Conservation (phyloP, 1,139 yeast species). For the Wickerhamiella pararugosa region DNA sequence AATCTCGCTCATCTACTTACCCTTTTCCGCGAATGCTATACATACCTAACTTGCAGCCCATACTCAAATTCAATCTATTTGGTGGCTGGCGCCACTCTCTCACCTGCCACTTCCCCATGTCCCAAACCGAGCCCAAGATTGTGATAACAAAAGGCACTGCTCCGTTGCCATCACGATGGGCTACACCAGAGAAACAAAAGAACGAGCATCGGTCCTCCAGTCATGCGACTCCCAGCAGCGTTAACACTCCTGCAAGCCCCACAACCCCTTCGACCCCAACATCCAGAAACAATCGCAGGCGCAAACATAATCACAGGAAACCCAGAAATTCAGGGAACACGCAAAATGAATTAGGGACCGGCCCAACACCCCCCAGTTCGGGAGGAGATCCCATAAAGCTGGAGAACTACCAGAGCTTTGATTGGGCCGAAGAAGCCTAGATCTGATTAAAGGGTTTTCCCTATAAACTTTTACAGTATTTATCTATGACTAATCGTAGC, state of each 20-base stretch:
- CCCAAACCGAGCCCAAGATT: background rate
- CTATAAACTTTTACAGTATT: background rate
- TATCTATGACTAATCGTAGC: background rate
- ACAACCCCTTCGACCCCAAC: too few species aligned
- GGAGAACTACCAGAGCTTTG: background rate
- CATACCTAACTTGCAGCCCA: too few species aligned
- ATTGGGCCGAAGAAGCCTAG: slow-evolving; percentile 6
- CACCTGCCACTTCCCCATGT: too few species aligned
- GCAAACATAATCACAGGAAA: too few species aligned
- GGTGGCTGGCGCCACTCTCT: too few species aligned
- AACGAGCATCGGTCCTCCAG: background rate
- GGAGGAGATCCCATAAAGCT: background rate
- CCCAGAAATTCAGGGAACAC: too few species aligned
- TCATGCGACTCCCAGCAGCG: background rate
- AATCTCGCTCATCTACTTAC: too few species aligned
- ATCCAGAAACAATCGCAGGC: too few species aligned
- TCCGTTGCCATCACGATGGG: slow-evolving; percentile 7
- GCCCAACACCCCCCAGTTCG: background rate
- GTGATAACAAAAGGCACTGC: background rate
- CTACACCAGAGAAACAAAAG: background rate
- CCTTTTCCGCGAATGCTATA: too few species aligned
- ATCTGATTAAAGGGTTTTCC: slow-evolving; percentile 1
- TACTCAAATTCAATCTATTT: too few species aligned
- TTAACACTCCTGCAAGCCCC: too few species aligned
- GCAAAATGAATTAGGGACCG: background rate